phyloP scores from a whole-genome alignment of 2,329 filamentous ascomycete species.

The Volutella citrinella region DNA sequence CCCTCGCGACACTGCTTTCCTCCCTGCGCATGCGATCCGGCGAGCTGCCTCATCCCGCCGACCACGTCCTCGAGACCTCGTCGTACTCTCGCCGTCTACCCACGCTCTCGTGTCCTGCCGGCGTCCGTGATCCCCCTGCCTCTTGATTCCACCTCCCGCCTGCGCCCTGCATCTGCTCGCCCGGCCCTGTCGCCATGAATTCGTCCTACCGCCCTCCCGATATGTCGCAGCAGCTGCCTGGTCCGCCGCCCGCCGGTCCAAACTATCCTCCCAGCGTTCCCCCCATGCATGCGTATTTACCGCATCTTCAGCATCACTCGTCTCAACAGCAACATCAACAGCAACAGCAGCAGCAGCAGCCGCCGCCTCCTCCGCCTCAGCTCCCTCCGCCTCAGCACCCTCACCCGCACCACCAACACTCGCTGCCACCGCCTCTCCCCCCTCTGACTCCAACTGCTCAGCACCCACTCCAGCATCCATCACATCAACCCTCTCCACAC shows the following conservation, averaged over 20 bases:
- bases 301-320: too few relatives aligned
- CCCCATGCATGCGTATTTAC: constrained; percentile 21
- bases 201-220: constrained; percentile 28
- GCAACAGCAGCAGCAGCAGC: constrained; percentile 21
- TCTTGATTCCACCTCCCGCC: too few relatives aligned
- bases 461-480: constrained; percentile 11
- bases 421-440: constrained; percentile 19
- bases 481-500: constrained; percentile 12
- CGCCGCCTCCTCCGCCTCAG: constrained; percentile 18
- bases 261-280: constrained; percentile 22
- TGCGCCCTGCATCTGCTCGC: too few relatives aligned
- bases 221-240: constrained; percentile 30
- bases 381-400: constrained; percentile 11
- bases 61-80: too few relatives aligned
- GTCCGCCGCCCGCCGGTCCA: constrained; percentile 3
- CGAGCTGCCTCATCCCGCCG: too few relatives aligned
- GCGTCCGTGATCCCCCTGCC: too few relatives aligned
- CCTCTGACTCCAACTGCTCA: constrained; percentile 8
- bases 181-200: constrained; percentile 23
- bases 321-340: constrained; percentile 16
- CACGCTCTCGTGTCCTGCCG: too few relatives aligned
- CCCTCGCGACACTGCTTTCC: too few relatives aligned
- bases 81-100: too few relatives aligned
- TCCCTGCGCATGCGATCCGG: too few relatives aligned
- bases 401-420: constrained; percentile 15